Evolutionary conservation across 768 basidiomycete species (phyloP).

Genomic region (Sarcomyxa edulis): DNA sequence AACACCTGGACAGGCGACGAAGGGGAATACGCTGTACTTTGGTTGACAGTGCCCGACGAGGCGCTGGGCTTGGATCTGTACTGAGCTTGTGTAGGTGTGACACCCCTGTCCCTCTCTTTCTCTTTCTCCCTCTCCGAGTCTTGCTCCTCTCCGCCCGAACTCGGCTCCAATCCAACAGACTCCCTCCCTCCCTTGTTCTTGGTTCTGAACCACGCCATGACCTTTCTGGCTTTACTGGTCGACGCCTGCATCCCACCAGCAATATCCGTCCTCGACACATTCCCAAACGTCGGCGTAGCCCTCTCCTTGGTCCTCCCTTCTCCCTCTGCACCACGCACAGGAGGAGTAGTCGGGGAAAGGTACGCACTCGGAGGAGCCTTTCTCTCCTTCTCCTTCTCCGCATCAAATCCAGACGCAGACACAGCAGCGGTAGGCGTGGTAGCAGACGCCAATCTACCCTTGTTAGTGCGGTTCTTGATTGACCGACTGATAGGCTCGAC

Average conservation of each 20-base stretch:
- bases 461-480: slow-evolving; percentile 35
- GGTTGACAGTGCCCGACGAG: slow-evolving; percentile 28
- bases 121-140: slow-evolving; percentile 10
- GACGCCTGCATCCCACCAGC: slow-evolving; percentile 52
- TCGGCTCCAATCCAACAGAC: slow-evolving; percentile 23
- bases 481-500: slow-evolving; percentile 69
- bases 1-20: slow-evolving; percentile 34
- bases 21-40: slow-evolving; percentile 14
- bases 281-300: slow-evolving; percentile 12
- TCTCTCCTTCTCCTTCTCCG: slow-evolving; percentile 12
- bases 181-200: slow-evolving; percentile 49
- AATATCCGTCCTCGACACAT: slow-evolving; percentile 21
- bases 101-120: slow-evolving; percentile 6
- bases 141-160: slow-evolving; percentile 13
- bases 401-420: slow-evolving; percentile 18
- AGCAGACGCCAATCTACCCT: slow-evolving; percentile 29
- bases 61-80: slow-evolving; percentile 21
- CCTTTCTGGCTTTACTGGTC: slow-evolving; percentile 86
- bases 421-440: slow-evolving; percentile 23
- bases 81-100: slow-evolving; percentile 23
- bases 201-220: slow-evolving; percentile 97
- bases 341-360: slow-evolving; percentile 8
- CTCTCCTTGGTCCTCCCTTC: slow-evolving; percentile 1
- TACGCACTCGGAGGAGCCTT: slow-evolving; percentile 10
- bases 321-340: slow-evolving; percentile 9